phyloP scores from a whole-genome alignment of 2,329 filamentous ascomycete genomes.

The Penicillium sp. region DNA sequence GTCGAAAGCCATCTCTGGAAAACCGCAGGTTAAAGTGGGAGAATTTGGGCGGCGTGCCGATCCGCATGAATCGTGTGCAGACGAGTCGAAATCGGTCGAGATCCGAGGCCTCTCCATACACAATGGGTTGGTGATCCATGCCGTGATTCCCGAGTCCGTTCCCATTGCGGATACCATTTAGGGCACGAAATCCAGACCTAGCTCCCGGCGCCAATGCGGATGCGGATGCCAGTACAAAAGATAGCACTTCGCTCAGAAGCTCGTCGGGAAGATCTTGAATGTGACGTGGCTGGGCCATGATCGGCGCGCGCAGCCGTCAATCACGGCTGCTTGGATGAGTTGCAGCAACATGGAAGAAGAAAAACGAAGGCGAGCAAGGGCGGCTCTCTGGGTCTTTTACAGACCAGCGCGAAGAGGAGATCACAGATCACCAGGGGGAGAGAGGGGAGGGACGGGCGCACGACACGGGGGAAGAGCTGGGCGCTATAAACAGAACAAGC shows the following conservation, averaged over 20 bases:
- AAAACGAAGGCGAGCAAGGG: slow-evolving; percentile 8
- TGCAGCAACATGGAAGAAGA: slow-evolving; percentile 38
- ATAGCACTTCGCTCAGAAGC: slow-evolving; percentile 39
- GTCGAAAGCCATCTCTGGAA: slow-evolving; percentile 38
- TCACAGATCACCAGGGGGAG: slow-evolving; percentile 17
- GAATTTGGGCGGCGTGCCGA: slow-evolving; percentile 46
- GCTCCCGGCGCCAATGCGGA: too few species aligned
- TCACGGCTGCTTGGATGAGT: slow-evolving; percentile 34
- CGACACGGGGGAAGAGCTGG: slow-evolving; percentile 7
- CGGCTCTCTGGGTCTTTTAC: slow-evolving; percentile 13
- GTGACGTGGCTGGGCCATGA: slow-evolving; percentile 37
- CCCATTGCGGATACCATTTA: slow-evolving; percentile 2
- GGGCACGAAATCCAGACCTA: slow-evolving; percentile 15
- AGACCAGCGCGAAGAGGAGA: slow-evolving; percentile 9
- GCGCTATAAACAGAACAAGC: slow-evolving; percentile 14
- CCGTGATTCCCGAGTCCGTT: slow-evolving; percentile 9
- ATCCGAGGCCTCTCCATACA: slow-evolving; percentile 38
- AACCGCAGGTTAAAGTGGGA: slow-evolving; percentile 42
- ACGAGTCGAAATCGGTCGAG: slow-evolving; percentile 47
- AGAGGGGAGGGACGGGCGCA: slow-evolving; percentile 9
- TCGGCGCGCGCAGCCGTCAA: slow-evolving; percentile 38
- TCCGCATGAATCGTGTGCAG: slow-evolving; percentile 45
- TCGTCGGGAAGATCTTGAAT: slow-evolving; percentile 44
- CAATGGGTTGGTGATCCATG: slow-evolving; percentile 8
- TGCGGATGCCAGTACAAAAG: slow-evolving; percentile 28